Evolutionary conservation across 2,329 filamentous ascomycete species (phyloP).

Genomic region (Atkinsonella hypoxylon): DNA sequence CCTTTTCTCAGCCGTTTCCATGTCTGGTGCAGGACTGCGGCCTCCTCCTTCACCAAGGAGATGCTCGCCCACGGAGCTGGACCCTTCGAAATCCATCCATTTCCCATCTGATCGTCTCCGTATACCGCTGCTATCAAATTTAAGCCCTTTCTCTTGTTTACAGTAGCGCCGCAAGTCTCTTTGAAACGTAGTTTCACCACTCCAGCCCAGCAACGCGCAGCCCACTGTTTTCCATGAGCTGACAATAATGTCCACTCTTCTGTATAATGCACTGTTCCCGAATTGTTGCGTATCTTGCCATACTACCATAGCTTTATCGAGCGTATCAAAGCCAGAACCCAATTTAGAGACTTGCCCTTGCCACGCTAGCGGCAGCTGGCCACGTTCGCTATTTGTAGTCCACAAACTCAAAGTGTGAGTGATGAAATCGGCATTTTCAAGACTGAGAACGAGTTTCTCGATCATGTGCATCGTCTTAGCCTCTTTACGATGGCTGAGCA

Average conservation of each 20-base stretch:
- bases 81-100: conserved; percentile 54
- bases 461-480: conserved; percentile 58
- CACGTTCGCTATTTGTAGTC: conserved; percentile 57
- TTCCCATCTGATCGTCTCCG: conserved; percentile 51
- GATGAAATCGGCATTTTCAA: conserved; percentile 60
- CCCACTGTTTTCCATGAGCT: conserved; percentile 81
- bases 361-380: conserved; percentile 48
- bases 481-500: conserved; percentile 70
- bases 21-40: conserved; percentile 40
- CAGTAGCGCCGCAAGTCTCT: conserved; percentile 73
- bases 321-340: conserved; percentile 64
- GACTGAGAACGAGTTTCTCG: conserved; percentile 52
- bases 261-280: conserved; percentile 39
- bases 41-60: conserved; percentile 18
- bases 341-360: conserved; percentile 25
- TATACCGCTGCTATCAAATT: conserved; percentile 86
- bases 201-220: conserved; percentile 82
- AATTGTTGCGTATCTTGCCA: conserved; percentile 48
- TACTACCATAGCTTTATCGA: conserved; percentile 86
- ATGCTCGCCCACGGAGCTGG: not conserved
- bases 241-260: conserved; percentile 85
- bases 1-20: conserved; percentile 63
- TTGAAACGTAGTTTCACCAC: conserved; percentile 79
- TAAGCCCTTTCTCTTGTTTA: conserved; percentile 58
- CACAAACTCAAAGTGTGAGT: conserved; percentile 71